Percentiles rank a stretch among this genome's conserved stretches.
phyloP scores from a whole-genome alignment of 225 moss, liverwort and hornwort species.

The Bryum argenteum region DNA sequence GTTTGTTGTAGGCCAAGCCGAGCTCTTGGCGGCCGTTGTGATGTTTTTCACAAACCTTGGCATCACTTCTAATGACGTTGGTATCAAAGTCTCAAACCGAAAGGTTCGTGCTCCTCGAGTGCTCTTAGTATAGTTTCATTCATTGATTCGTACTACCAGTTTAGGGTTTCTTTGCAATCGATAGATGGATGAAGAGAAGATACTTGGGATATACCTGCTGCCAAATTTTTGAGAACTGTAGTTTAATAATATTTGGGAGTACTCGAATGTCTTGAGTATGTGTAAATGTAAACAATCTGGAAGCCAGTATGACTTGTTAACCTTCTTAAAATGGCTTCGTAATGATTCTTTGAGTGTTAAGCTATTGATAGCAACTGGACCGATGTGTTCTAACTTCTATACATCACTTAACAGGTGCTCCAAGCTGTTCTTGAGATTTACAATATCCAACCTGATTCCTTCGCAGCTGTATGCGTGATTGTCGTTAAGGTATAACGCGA shows the following conservation, averaged over 20 bases:
- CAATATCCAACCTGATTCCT: slow-evolving; percentile 62
- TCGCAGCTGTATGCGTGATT: slow-evolving; percentile 94
- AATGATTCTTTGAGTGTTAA: slow-evolving; percentile 13
- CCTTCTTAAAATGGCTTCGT: slow-evolving; percentile 19
- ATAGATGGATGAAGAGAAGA: background rate
- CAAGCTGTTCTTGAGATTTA: slow-evolving; percentile 79
- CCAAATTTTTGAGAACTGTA: background rate
- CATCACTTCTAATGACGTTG: slow-evolving; percentile 77
- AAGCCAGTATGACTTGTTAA: background rate
- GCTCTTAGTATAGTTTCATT: background rate
- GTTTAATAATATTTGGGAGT: slow-evolving; percentile 4
- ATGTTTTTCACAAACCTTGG: slow-evolving; percentile 70
- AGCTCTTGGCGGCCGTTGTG: slow-evolving; percentile 84
- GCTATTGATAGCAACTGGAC: slow-evolving; percentile 9
- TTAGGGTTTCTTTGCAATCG: slow-evolving; percentile 7
- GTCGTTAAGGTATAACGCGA: slow-evolving; percentile 73
- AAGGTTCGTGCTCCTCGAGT: slow-evolving; percentile 57
- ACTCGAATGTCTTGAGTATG: slow-evolving; percentile 8
- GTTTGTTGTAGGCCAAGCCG: slow-evolving; percentile 75
- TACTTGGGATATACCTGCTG: background rate
- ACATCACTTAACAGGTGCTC: slow-evolving; percentile 58
- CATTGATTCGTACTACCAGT: background rate
- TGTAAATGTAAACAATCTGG: background rate
- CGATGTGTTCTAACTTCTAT: slow-evolving; percentile 5
- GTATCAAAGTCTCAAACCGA: slow-evolving; percentile 83